A percentile compares a stretch with the other conserved stretches of the same genome.
Conservation (phyloP, 1,284 basidiomycete species). For the Agroathelia rolfsii region DNA sequence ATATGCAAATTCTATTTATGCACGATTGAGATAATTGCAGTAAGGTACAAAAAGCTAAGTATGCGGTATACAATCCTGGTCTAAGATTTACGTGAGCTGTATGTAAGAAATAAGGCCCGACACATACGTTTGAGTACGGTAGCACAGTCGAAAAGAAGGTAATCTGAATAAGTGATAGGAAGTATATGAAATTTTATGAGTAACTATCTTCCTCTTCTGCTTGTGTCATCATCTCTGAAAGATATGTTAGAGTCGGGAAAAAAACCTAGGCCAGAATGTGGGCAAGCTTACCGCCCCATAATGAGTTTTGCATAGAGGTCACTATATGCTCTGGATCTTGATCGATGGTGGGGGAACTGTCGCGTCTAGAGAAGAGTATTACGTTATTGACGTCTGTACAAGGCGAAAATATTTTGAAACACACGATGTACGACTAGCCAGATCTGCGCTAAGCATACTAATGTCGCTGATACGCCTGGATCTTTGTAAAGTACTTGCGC, state of each 20-base stretch:
- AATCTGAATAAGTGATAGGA: too few relatives aligned
- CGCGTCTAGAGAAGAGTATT: conserved; percentile 25
- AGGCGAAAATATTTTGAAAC: conserved; percentile 8
- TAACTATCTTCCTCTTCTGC: conserved; percentile 13
- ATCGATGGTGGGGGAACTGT: conserved; percentile 33
- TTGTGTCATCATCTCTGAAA: conserved; percentile 16
- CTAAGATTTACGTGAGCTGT: too few relatives aligned
- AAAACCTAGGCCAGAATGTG: not conserved
- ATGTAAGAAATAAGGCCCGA: too few relatives aligned
- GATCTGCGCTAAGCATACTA: conserved; percentile 50
- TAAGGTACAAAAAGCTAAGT: too few relatives aligned
- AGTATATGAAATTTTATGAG: too few relatives aligned
- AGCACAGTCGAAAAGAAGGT: too few relatives aligned
- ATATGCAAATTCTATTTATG: too few relatives aligned
- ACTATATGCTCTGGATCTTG: conserved; percentile 46
- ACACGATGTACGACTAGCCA: conserved; percentile 35
- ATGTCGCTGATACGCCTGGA: conserved; percentile 46
- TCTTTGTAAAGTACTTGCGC: conserved; percentile 39
- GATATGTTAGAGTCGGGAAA: conserved; percentile 1
- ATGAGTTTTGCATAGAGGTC: conserved; percentile 52
- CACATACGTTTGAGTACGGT: too few relatives aligned
- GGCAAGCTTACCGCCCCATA: conserved; percentile 53
- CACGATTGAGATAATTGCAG: too few relatives aligned
- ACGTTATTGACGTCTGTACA: conserved; percentile 6
- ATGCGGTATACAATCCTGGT: too few relatives aligned